Conservation (phyloP, 768 basidiomycete species). For the Sporobolomyces pararoseus region DNA sequence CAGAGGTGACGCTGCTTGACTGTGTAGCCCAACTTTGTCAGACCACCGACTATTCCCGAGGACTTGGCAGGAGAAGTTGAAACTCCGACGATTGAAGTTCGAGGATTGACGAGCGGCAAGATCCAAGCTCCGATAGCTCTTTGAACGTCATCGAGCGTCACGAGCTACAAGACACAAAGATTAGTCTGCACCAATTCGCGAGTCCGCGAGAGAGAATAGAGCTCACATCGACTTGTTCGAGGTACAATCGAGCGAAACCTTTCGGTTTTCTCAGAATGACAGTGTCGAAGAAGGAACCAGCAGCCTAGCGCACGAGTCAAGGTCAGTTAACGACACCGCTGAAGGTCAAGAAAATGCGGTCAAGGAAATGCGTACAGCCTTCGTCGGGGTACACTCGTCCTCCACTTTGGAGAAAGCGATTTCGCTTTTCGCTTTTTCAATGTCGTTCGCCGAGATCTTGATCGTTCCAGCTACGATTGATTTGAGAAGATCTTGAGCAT, state of each 20-base stretch:
- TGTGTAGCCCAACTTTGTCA: conserved; percentile 70
- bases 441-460: conserved; percentile 64
- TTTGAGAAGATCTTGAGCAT: conserved; percentile 68
- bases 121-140: conserved; percentile 66
- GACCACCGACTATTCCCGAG: conserved; percentile 62
- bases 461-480: conserved; percentile 84
- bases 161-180: conserved; percentile 51
- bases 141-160: conserved; percentile 75
- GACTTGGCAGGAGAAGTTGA: conserved; percentile 76
- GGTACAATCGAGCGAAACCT: conserved; percentile 65
- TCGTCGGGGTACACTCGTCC: conserved; percentile 70
- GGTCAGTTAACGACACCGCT: no score
- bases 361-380: conserved; percentile 75
- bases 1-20: conserved; percentile 55
- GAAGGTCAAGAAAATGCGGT: no score
- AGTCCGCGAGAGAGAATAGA: background rate
- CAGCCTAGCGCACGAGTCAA: conserved; percentile 57
- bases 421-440: conserved; percentile 86
- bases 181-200: background rate
- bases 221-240: conserved; percentile 60
- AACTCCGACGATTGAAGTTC: conserved; percentile 70
- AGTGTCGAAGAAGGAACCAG: conserved; percentile 79
- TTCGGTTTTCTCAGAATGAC: conserved; percentile 74
- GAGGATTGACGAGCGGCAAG: conserved; percentile 73
- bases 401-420: conserved; percentile 77